Conservation (phyloP, 441 rosid species). For the Omphalea diandra region DNA sequence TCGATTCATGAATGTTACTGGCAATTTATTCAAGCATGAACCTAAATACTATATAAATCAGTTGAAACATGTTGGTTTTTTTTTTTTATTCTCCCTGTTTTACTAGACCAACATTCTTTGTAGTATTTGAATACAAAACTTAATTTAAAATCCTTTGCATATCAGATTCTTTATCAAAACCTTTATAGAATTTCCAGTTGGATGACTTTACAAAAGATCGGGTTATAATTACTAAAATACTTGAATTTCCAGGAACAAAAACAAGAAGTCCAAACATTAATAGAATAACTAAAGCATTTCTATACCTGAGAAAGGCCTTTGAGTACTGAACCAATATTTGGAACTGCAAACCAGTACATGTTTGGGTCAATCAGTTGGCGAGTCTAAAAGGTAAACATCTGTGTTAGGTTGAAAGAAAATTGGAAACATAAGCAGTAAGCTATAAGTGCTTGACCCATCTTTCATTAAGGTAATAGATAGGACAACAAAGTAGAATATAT, state of each 20-base stretch:
- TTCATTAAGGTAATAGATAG: not conserved
- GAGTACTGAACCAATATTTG: conserved; percentile 72
- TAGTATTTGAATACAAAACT: not conserved
- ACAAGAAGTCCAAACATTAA: not conserved
- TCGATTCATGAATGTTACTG: not conserved
- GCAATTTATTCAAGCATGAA: not conserved
- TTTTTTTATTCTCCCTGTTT: not conserved
- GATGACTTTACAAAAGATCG: not conserved
- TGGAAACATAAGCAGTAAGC: too few species aligned
- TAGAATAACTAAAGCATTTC: conserved; percentile 3
- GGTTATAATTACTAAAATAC: not conserved
- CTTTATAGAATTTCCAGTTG: not conserved
- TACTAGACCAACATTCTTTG: not conserved
- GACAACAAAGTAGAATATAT: not conserved
- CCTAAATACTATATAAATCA: not conserved
- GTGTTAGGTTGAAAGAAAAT: conserved; percentile 21
- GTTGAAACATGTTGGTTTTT: not conserved
- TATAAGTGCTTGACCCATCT: too few species aligned
- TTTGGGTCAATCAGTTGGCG: conserved; percentile 85
- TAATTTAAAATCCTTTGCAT: conserved; percentile 1
- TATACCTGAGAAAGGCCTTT: conserved; percentile 88
- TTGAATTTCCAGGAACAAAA: not conserved
- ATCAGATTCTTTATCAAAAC: not conserved
- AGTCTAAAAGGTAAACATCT: conserved; percentile 44
- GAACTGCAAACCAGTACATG: conserved; percentile 94